A percentile compares a stretch with the other conserved stretches of the same genome.
Conservation (phyloP, 2,329 filamentous ascomycete species). For the Metarhizium album region DNA sequence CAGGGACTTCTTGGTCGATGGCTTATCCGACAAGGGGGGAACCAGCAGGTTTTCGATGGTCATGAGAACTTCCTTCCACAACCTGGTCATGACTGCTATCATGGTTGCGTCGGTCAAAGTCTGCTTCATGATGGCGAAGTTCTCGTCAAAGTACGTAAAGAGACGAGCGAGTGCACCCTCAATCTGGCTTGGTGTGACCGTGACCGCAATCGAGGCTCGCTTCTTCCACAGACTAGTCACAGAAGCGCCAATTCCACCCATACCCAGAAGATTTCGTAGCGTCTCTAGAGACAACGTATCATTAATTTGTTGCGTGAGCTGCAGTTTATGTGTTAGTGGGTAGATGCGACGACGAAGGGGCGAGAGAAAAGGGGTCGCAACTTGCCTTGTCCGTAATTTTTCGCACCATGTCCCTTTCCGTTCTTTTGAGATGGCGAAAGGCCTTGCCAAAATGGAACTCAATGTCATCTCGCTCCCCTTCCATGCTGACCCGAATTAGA, state of each 20-base stretch:
- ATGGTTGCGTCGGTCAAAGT: constrained; percentile 93
- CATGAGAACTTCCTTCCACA: constrained; percentile 95
- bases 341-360: neutral
- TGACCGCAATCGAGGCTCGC: constrained; percentile 41
- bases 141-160: constrained; percentile 93
- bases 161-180: constrained; percentile 74
- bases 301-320: constrained; percentile 90
- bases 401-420: constrained; percentile 94
- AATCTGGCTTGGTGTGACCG: constrained; percentile 60
- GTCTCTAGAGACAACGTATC: constrained; percentile 77
- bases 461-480: constrained; percentile 95
- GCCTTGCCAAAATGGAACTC: constrained; percentile 98
- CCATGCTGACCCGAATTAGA: constrained; percentile 90
- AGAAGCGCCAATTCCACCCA: constrained; percentile 57
- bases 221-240: constrained; percentile 62
- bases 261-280: constrained; percentile 61
- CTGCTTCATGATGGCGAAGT: constrained; percentile 98
- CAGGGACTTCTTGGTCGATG: constrained; percentile 72
- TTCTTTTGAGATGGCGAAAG: constrained; percentile 88
- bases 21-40: constrained; percentile 89
- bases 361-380: neutral
- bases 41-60: constrained; percentile 86
- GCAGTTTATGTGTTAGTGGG: constrained; percentile 2
- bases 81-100: constrained; percentile 92
- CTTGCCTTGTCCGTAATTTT: constrained; percentile 94